phyloP scores from a whole-genome alignment of 139 green algal genomes.

The Picochlorum sp. region DNA sequence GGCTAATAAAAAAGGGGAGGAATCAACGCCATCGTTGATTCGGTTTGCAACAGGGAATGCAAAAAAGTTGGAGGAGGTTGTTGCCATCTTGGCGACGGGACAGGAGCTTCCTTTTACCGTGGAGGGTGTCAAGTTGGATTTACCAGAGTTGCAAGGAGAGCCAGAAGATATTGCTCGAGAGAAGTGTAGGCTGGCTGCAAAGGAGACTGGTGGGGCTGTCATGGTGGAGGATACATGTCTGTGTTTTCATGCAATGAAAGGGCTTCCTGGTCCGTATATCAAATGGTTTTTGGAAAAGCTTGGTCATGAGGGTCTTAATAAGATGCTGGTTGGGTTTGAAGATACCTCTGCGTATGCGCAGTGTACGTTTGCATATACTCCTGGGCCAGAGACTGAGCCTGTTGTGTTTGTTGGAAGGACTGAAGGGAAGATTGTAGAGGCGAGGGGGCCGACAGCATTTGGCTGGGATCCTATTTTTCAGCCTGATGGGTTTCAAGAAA shows the following conservation, averaged over 20 bases:
- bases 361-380: constrained; percentile 90
- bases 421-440: constrained; percentile 65
- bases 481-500: constrained; percentile 63
- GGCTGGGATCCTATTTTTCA: constrained; percentile 86
- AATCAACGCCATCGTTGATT: constrained; percentile 26
- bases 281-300: constrained; percentile 95
- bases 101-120: constrained; percentile 62
- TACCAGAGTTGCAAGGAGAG: constrained; percentile 83
- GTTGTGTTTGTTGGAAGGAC: constrained; percentile 83
- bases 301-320: constrained; percentile 77
- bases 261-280: constrained; percentile 87
- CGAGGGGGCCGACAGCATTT: constrained; percentile 67
- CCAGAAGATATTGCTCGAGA: constrained; percentile 82
- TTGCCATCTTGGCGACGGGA: constrained; percentile 70
- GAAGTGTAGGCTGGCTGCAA: constrained; percentile 78
- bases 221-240: constrained; percentile 97
- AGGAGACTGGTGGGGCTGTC: constrained; percentile 51
- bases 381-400: constrained; percentile 65
- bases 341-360: constrained; percentile 90
- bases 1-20: not conserved
- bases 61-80: constrained; percentile 93
- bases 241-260: constrained; percentile 90
- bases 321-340: constrained; percentile 81
- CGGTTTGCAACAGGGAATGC: constrained; percentile 90
- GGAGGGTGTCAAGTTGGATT: constrained; percentile 59